Base-by-base conservation (phyloP, 1,284 basidiomycete species). In the Fomitopsis pinicola region DNA sequence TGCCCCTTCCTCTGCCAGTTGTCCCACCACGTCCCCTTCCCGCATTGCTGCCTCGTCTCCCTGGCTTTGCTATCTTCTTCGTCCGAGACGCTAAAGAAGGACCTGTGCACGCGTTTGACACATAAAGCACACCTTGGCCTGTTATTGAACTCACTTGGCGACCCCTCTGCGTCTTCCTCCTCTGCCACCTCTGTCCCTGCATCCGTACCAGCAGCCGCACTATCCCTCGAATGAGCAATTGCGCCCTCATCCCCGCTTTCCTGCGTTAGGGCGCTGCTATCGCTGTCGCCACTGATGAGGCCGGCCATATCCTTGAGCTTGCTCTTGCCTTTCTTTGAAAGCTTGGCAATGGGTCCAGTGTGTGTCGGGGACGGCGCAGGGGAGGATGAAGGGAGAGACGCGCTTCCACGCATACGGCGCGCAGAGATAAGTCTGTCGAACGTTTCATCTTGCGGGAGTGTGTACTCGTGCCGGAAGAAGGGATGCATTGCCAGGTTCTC, bases 241-340 rank as follows among this genome's bases (percentile, higher is more conserved):
- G 73, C 74, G 44, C 77, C 82, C 66, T 91, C 90, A 60, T 91
- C 89, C 8, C 84, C 88, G 62, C 88, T 91, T 71, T 91, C 89
- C 70, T 89, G 85, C 8, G 89, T 92, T 67, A 91, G 70, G 38
- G 87, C 89, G 63, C 90, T 92, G 66, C 88, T 90, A 67, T 91
- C 89, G 69, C 90, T 92, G 68, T 92, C 88, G 3, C 88, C 88
- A 30, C 83, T 85, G 2, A 90, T 82, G 22, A 91, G 73, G 0
- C 89, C 89, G 0, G 88, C 87, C 75, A 87, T 77, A 61, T 85
- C 83, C 60, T 69, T 72, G 33, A 69, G 61, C 60, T 69, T 68
- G 57, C 67, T 67, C 54, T 71, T 68, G 54, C 72, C 67, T 57
- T 72, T 68, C 61, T 68, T 65, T 30, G 67, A 79, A 77, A 59